Base-by-base conservation (phyloP, 2,329 filamentous ascomycete species). In the Thielaviopsis punctulata region DNA sequence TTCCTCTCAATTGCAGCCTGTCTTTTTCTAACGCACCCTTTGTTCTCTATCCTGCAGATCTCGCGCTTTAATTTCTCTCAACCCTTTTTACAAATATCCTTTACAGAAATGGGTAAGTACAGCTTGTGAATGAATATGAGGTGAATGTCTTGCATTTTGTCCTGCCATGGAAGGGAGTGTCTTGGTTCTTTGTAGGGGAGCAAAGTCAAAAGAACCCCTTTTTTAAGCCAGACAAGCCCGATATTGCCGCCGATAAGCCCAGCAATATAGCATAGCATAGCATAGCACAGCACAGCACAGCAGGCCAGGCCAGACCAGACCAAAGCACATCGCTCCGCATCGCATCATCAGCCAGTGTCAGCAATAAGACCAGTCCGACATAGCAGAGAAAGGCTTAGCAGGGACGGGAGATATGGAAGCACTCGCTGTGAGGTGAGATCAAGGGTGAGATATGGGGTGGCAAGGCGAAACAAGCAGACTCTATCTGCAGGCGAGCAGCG, bases 31-130 rank as follows among this genome's bases (percentile, higher is more conserved):
- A 30, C 45, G 2, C 45, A 48, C 25, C n/a, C n/a, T 36, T 9
- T 12, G 7, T 36, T 41, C n/a, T 41, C 36, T 18, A 9, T 41
- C 36, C 36, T 19, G 36, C 36, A 41, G 36, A 41, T 41, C 36
- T 18, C 36, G 36, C 36, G 18, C 36, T 41, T 41, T 41, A 41
- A 18, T 41, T 2, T 33, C n/a, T 44, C 41, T 50, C 15, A n/a
- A 33, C 23, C 51, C 30, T n/a, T 45, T 24, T 49, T 48, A 44
- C 36, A 33, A 51, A 48, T 33, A 44, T 51, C 25, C 23, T 21
- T 21, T 25, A 48, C 24, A 52, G 51, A 41, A 52, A 52, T 52
- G 51, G 51, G 51, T 52, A 52, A 52, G 51, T 52, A 13, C 48
- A 19, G n/a, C 36, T 41, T 41, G 12, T 41, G 36, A 41, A 41